Evolutionary conservation across 441 rosid genomes (phyloP).

Genomic region (Arabidopsis lyrata): DNA sequence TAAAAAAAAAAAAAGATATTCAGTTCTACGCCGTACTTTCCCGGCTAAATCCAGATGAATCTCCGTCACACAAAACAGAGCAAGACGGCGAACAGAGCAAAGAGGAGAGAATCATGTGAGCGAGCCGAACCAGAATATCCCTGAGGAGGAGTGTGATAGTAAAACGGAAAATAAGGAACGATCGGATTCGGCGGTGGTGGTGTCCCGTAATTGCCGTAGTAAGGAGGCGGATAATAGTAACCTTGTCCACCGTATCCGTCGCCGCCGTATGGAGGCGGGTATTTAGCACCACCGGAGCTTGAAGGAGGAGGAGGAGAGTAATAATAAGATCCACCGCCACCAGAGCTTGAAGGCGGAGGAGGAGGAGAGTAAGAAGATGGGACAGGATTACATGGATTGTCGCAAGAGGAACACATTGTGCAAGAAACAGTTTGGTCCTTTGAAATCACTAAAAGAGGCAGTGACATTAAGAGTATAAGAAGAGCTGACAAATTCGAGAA

Average conservation of each 20-base stretch:
- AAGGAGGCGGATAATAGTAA: conserved; percentile 71
- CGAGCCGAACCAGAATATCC: conserved; percentile 50
- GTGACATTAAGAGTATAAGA: conserved; percentile 34
- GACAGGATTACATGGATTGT: conserved; percentile 65
- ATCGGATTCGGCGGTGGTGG: conserved; percentile 97
- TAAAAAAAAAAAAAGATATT: background rate
- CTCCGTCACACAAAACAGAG: conserved; percentile 37
- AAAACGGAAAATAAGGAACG: conserved; percentile 91
- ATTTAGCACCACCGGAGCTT: conserved; percentile 52
- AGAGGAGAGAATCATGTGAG: conserved; percentile 25
- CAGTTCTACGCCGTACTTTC: background rate
- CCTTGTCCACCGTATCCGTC: conserved; percentile 32
- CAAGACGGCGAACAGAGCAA: conserved; percentile 28
- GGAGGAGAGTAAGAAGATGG: conserved; percentile 61
- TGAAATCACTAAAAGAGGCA: conserved; percentile 39
- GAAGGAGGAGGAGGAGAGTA: conserved; percentile 65
- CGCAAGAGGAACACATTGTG: conserved; percentile 89
- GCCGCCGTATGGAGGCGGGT: conserved; percentile 68
- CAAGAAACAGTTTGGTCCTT: conserved; percentile 75
- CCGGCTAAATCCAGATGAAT: conserved; percentile 2
- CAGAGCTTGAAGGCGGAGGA: conserved; percentile 55
- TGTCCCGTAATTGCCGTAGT: conserved; percentile 49
- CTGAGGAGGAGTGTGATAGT: conserved; percentile 78
- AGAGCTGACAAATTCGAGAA: conserved; percentile 29
- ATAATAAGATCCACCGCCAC: conserved; percentile 52